Evolutionary conservation across 148 eudicot species (phyloP).

Genomic region (Persicaria maculosa): DNA sequence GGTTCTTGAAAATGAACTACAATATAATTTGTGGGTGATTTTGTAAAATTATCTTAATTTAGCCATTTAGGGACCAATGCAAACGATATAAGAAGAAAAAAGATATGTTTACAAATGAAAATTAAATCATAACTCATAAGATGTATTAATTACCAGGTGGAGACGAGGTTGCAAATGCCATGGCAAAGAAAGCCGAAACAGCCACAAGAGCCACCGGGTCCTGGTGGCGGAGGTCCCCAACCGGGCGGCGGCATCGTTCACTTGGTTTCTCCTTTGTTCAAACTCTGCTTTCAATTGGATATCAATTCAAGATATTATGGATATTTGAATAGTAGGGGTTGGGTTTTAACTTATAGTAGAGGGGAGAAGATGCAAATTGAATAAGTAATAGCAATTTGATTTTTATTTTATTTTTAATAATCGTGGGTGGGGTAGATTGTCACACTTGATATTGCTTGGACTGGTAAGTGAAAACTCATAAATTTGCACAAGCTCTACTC

Average conservation of each 20-base stretch:
- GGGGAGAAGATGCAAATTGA: not conserved
- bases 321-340: not conserved
- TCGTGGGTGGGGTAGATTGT: not conserved
- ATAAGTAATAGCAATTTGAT: not conserved
- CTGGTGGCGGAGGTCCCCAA: slow-evolving; percentile 8
- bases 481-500: not conserved
- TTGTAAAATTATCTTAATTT: too few relatives aligned
- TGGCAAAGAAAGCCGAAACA: slow-evolving; percentile 7
- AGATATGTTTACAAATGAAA: too few relatives aligned
- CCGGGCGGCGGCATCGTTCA: not conserved
- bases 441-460: not conserved
- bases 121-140: too few relatives aligned
- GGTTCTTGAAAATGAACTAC: too few relatives aligned
- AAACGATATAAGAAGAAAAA: too few relatives aligned
- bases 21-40: too few relatives aligned
- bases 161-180: slow-evolving; percentile 4
- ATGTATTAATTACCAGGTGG: not conserved
- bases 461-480: not conserved
- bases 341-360: not conserved
- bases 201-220: not conserved
- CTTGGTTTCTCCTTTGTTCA: too few relatives aligned
- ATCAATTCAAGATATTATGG: too few relatives aligned
- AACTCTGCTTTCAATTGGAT: not conserved
- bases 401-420: not conserved
- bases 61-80: too few relatives aligned